Conservation (phyloP, 768 basidiomycete species). For the Dioszegia crocea region DNA sequence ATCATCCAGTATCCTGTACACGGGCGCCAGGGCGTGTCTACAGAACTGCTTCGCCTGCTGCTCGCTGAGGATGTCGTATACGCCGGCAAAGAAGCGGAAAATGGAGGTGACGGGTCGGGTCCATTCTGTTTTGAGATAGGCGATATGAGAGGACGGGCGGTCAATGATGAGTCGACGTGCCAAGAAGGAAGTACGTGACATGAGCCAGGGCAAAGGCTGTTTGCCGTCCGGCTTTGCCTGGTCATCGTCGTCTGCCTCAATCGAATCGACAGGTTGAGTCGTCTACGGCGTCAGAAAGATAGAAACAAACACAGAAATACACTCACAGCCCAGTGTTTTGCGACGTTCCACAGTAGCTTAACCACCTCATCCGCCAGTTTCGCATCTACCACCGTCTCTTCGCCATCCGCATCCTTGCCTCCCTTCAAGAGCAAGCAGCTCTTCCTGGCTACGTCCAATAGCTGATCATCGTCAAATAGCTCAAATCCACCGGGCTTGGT, state of each 20-base stretch:
- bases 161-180: slow-evolving; percentile 51
- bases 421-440: slow-evolving; percentile 75
- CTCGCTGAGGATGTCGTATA: slow-evolving; percentile 67
- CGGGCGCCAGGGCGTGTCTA: slow-evolving; percentile 76
- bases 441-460: slow-evolving; percentile 70
- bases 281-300: slow-evolving; percentile 40
- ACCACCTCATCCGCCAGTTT: slow-evolving; percentile 62
- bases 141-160: slow-evolving; percentile 32
- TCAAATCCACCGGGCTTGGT: slow-evolving; percentile 16
- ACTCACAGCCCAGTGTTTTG: slow-evolving; percentile 62
- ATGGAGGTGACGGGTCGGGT: slow-evolving; percentile 71
- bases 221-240: slow-evolving; percentile 28
- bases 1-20: slow-evolving; percentile 83
- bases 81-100: slow-evolving; percentile 90
- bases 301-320: too few species aligned
- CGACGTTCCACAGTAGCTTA: slow-evolving; percentile 89
- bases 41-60: slow-evolving; percentile 64
- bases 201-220: slow-evolving; percentile 76
- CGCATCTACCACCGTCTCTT: slow-evolving; percentile 55
- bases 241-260: too few species aligned
- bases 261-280: neutral
- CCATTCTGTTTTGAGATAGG: slow-evolving; percentile 59
- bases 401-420: slow-evolving; percentile 64
- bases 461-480: slow-evolving; percentile 19
- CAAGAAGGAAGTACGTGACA: slow-evolving; percentile 88